These are phyloP conservation scores for Penicillium occitanis DNA, from an alignment of 2,329 filamentous ascomycete species.

Conservation along the genomic window DNA sequence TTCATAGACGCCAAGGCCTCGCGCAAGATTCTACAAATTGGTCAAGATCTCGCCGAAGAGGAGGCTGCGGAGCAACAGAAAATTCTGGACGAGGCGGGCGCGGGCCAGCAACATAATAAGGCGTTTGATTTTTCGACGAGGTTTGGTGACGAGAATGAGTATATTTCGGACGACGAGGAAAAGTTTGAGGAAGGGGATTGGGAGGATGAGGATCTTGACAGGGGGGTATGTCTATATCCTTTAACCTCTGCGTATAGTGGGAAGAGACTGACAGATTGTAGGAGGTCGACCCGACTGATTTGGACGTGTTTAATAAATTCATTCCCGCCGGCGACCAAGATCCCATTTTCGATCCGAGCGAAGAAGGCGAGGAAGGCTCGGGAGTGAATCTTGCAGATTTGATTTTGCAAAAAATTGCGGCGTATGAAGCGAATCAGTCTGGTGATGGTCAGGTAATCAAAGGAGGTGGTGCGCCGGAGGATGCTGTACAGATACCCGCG, in stretches of 20 bases:
- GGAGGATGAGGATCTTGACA: constrained; percentile 67
- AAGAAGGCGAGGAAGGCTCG: constrained; percentile 51
- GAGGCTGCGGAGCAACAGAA: constrained; percentile 57
- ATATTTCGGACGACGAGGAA: constrained; percentile 51
- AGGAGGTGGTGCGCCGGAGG: constrained; percentile 64
- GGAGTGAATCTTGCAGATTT: constrained; percentile 85
- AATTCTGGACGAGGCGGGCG: constrained; percentile 37
- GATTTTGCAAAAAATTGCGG: constrained; percentile 91
- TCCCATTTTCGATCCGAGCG: constrained; percentile 63
- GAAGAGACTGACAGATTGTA: constrained; percentile 33
- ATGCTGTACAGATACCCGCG: constrained; percentile 80
- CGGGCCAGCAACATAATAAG: constrained; percentile 51
- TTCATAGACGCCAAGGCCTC: constrained; percentile 89
- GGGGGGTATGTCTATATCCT: constrained; percentile 33
- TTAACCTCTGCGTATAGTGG: too few relatives aligned
- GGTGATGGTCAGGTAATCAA: constrained; percentile 44
- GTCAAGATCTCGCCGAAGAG: constrained; percentile 83
- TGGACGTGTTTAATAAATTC: constrained; percentile 89
- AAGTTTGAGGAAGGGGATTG: constrained; percentile 64
- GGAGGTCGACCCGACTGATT: constrained; percentile 84
- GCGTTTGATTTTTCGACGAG: constrained; percentile 80
- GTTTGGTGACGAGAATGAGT: constrained; percentile 56
- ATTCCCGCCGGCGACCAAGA: constrained; percentile 72
- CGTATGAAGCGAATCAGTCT: constrained; percentile 72
- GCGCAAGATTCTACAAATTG: constrained; percentile 82